A percentile compares a stretch with the other conserved stretches of the same genome.
Evolutionary conservation across 331 rosid species (phyloP).

Genomic region (Arachis monticola): DNA sequence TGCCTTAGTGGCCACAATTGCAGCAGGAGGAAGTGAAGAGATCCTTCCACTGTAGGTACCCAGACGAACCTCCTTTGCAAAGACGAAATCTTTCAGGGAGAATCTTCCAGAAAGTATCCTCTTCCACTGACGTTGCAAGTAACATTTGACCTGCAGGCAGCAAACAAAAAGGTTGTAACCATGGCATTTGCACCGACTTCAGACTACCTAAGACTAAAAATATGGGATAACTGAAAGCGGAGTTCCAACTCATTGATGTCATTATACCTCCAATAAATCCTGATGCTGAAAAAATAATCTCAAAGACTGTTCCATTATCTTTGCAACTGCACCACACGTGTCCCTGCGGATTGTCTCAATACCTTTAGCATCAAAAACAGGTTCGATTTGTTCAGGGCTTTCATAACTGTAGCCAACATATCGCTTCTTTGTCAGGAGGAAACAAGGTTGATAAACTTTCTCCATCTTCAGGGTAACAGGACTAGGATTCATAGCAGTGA

Average conservation of each 20-base stretch:
- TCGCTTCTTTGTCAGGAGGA: constrained; percentile 94
- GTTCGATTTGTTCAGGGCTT: constrained; percentile 69
- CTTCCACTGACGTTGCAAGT: constrained; percentile 91
- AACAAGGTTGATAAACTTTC: constrained; percentile 86
- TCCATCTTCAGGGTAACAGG: constrained; percentile 95
- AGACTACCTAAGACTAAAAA: no score
- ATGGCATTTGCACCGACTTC: constrained; percentile 4
- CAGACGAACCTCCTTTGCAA: constrained; percentile 94
- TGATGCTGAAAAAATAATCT: constrained; percentile 84
- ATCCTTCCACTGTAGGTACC: constrained; percentile 80
- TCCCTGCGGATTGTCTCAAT: constrained; percentile 96
- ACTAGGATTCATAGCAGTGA: constrained; percentile 86
- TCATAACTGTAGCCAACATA: constrained; percentile 98
- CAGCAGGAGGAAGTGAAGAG: constrained; percentile 94
- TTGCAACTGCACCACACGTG: constrained; percentile 89
- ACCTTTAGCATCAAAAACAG: constrained; percentile 94
- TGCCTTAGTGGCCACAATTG: constrained; percentile 94
- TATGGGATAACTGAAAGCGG: no score
- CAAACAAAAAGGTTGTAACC: constrained; percentile 34
- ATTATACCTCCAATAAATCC: constrained; percentile 64
- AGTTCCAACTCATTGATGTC: no score
- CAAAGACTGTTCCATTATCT: constrained; percentile 84
- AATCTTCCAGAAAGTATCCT: constrained; percentile 82
- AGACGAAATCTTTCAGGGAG: constrained; percentile 85
- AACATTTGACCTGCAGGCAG: constrained; percentile 64